A percentile compares a stretch with the other conserved stretches of the same genome.
Evolutionary conservation across 805 yeast species (phyloP).

Genomic region (Komagataella populi): DNA sequence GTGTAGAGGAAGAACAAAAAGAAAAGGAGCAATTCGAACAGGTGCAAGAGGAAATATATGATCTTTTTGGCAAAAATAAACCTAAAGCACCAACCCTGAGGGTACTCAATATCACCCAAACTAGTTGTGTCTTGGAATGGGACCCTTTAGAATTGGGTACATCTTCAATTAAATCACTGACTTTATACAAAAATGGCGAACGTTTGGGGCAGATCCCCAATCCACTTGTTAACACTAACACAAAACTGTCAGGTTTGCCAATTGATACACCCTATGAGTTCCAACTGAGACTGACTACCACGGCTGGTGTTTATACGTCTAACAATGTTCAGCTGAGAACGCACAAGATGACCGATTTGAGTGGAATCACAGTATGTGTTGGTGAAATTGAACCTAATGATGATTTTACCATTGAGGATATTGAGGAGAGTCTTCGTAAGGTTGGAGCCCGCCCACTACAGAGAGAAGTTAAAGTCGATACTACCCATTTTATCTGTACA

Average conservation of each 20-base stretch:
- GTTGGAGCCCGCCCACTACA: conserved; percentile 82
- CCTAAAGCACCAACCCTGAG: conserved; percentile 64
- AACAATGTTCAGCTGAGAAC: conserved; percentile 61
- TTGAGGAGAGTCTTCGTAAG: conserved; percentile 44
- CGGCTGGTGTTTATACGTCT: conserved; percentile 77
- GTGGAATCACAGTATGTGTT: conserved; percentile 83
- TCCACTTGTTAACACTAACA: conserved; percentile 64
- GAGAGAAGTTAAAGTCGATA: conserved; percentile 64
- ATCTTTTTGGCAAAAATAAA: conserved; percentile 55
- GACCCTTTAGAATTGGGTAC: conserved; percentile 76
- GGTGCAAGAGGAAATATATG: conserved; percentile 62
- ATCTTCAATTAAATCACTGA: conserved; percentile 61
- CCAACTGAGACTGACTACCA: conserved; percentile 69
- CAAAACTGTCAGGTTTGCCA: conserved; percentile 84
- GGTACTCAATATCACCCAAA: conserved; percentile 75
- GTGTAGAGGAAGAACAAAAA: conserved; percentile 45
- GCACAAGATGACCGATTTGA: conserved; percentile 90
- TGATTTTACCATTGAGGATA: conserved; percentile 35
- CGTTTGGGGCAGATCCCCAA: conserved; percentile 76
- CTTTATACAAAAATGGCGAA: conserved; percentile 60
- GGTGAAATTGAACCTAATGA: conserved; percentile 62
- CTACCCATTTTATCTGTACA: conserved; percentile 86
- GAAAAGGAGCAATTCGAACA: conserved; percentile 45
- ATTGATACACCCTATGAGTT: conserved; percentile 74
- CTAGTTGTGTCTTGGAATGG: conserved; percentile 93